phyloP scores from a whole-genome alignment of 2,329 filamentous ascomycete species.

The Calonectria honghensis region DNA sequence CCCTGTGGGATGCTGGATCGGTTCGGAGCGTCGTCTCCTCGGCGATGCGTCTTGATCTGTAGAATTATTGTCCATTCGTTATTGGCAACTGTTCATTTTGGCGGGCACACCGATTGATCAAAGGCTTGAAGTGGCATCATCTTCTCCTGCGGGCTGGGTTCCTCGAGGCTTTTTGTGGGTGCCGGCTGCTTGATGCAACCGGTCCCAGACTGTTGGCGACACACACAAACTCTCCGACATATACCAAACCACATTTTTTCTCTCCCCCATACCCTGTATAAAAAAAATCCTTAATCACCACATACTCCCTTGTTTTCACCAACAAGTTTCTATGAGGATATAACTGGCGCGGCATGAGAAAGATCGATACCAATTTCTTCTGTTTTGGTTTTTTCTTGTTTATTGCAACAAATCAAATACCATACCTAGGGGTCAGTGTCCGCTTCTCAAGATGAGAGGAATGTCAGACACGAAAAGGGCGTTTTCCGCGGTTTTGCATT shows the following conservation, averaged over 20 bases:
- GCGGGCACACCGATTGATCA: slow-evolving; percentile 65
- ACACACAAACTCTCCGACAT: slow-evolving; percentile 50
- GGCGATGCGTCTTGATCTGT: slow-evolving; percentile 60
- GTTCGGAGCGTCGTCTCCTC: slow-evolving; percentile 60
- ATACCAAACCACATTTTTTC: slow-evolving; percentile 42
- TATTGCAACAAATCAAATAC: slow-evolving; percentile 56
- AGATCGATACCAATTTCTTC: slow-evolving; percentile 69
- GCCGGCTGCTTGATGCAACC: slow-evolving; percentile 53
- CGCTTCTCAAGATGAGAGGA: slow-evolving; percentile 60
- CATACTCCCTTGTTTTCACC: slow-evolving; percentile 61
- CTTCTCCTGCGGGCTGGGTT: slow-evolving; percentile 63
- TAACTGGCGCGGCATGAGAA: slow-evolving; percentile 64
- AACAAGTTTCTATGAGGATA: slow-evolving; percentile 59
- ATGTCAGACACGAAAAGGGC: slow-evolving; percentile 66
- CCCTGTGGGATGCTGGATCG: slow-evolving; percentile 57
- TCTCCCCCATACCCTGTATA: slow-evolving; percentile 64
- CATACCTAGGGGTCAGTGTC: slow-evolving; percentile 52
- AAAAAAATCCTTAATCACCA: slow-evolving; percentile 67
- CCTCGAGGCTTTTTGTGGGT: slow-evolving; percentile 56
- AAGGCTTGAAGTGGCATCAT: slow-evolving; percentile 64
- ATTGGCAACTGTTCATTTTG: slow-evolving; percentile 69
- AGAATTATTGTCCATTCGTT: slow-evolving; percentile 63
- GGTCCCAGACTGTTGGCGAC: slow-evolving; percentile 56
- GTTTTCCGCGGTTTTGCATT: slow-evolving; percentile 65
- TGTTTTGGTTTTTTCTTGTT: slow-evolving; percentile 57